Conservation (phyloP, 768 basidiomycete species). For the Trametes coccinea region DNA sequence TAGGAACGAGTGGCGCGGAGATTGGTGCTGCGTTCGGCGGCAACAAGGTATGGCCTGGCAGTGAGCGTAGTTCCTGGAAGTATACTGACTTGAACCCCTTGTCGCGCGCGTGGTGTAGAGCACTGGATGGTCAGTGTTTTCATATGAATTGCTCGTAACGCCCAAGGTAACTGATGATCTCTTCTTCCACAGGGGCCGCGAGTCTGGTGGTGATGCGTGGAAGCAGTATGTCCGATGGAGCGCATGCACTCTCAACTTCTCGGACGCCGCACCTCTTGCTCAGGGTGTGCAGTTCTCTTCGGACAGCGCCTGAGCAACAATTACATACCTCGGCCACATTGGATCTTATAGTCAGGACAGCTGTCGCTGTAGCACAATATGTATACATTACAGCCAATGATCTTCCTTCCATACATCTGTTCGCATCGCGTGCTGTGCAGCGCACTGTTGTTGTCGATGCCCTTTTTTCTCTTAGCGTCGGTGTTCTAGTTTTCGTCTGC, state of each 20-base stretch:
- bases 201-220: conserved; percentile 99
- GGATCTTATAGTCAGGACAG: no score
- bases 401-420: no score
- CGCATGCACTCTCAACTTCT: conserved; percentile 92
- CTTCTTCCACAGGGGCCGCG: conserved; percentile 71
- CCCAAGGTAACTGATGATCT: background rate
- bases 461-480: no score
- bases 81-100: background rate
- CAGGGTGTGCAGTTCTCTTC: conserved; percentile 85
- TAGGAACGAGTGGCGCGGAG: conserved; percentile 68
- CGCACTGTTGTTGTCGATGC: no score
- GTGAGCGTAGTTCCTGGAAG: background rate
- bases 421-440: no score
- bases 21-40: conserved; percentile 91
- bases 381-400: no score
- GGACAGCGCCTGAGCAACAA: conserved; percentile 9
- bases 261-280: conserved; percentile 83
- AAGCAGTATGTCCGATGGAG: conserved; percentile 94
- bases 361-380: no score
- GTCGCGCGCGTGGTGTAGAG: conserved; percentile 45
- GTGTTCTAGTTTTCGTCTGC: no score
- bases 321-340: no score
- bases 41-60: conserved; percentile 66
- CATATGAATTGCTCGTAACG: background rate
- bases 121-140: conserved; percentile 70